phyloP scores from a whole-genome alignment of 805 yeast genomes.

The Starmerella floris region DNA sequence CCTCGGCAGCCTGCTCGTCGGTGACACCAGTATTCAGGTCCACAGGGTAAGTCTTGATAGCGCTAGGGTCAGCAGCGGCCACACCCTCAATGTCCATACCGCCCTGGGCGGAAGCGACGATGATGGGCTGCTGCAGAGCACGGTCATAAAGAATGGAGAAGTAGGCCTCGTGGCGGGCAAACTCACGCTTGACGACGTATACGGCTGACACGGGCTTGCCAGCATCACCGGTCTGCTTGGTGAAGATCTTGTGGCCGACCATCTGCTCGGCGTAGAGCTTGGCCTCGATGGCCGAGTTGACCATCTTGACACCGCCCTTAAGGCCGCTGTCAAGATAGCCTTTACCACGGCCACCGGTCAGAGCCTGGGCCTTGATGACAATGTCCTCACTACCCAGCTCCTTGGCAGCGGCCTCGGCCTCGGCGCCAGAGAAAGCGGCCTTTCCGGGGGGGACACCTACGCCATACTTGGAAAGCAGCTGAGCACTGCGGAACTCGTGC shows the following conservation, averaged over 20 bases:
- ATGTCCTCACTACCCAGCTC: conserved; percentile 57
- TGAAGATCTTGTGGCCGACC: conserved; percentile 84
- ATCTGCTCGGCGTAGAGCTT: conserved; percentile 72
- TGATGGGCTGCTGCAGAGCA: conserved; percentile 73
- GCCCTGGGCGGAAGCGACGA: conserved; percentile 94
- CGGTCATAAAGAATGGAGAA: conserved; percentile 92
- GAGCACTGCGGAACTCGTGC: conserved; percentile 94
- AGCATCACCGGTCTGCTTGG: conserved; percentile 95
- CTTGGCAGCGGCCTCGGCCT: conserved; percentile 73
- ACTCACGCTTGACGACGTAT: conserved; percentile 87
- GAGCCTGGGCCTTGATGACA: conserved; percentile 95
- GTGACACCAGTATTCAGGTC: conserved; percentile 70
- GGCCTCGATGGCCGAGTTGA: conserved; percentile 74
- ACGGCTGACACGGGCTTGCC: conserved; percentile 97
- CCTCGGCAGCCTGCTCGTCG: conserved; percentile 55
- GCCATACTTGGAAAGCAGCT: conserved; percentile 66
- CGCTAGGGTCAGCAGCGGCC: conserved; percentile 79
- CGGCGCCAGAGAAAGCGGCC: conserved; percentile 81
- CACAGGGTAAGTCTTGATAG: conserved; percentile 77
- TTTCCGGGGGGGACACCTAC: conserved; percentile 84
- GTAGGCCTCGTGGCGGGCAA: conserved; percentile 89
- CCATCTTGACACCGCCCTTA: conserved; percentile 92
- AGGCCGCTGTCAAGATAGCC: conserved; percentile 94
- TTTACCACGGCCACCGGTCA: conserved; percentile 99
- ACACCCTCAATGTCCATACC: conserved; percentile 99